Percentiles rank a stretch among this genome's conserved stretches.
phyloP scores from a whole-genome alignment of 2,329 filamentous ascomycete genomes.

The Calycina herbarum region DNA sequence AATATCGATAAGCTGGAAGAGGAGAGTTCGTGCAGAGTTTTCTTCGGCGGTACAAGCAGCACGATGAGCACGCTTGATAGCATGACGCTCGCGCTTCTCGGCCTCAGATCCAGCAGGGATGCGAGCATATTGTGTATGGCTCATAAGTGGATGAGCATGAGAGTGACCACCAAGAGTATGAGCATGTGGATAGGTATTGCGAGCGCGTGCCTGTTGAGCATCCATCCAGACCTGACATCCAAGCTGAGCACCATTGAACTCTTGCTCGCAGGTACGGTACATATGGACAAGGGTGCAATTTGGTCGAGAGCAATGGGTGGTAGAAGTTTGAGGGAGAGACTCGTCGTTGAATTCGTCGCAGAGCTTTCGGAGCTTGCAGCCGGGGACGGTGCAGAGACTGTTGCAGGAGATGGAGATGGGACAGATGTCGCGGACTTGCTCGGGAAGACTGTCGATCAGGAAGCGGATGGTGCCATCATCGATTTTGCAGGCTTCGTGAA shows the following conservation, averaged over 20 bases:
- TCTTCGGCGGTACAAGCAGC: background rate
- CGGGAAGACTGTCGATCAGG: constrained; percentile 11
- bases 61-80: background rate
- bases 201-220: background rate
- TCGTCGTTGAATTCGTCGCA: constrained; percentile 17
- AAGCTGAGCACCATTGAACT: constrained; percentile 6
- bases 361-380: constrained; percentile 13
- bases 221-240: background rate
- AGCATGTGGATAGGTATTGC: background rate
- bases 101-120: background rate
- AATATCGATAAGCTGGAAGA: background rate
- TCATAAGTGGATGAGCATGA: background rate
- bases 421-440: constrained; percentile 19
- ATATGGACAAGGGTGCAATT: constrained; percentile 2
- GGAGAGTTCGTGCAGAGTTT: background rate
- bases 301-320: background rate
- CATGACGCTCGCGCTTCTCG: background rate
- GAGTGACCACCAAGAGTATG: background rate
- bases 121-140: background rate
- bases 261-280: constrained; percentile 14
- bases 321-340: background rate
- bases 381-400: constrained; percentile 9
- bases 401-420: constrained; percentile 15
- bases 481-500: background rate
- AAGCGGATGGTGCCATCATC: background rate